phyloP scores from a whole-genome alignment of 2,329 filamentous ascomycete genomes.

The Pestalotiopsis fici region DNA sequence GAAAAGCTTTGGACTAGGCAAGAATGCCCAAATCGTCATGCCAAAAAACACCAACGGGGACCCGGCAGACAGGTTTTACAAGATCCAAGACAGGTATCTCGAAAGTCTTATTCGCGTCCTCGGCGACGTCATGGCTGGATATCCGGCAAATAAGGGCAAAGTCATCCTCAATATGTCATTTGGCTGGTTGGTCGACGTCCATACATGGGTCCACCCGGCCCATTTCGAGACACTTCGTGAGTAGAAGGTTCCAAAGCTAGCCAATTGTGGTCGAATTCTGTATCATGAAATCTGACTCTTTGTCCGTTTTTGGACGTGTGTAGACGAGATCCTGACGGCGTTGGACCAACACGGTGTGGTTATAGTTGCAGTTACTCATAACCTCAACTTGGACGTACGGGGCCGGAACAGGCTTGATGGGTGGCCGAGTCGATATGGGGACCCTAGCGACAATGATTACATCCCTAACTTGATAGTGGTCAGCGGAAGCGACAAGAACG shows the following conservation, averaged over 20 bases:
- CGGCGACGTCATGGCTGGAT: not conserved
- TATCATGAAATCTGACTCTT: too few species aligned
- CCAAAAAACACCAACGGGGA: not conserved
- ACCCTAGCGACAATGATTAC: too few species aligned
- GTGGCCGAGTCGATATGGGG: not conserved
- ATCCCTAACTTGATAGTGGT: not conserved
- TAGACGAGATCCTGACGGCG: not conserved
- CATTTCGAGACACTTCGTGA: not conserved
- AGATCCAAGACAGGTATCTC: not conserved
- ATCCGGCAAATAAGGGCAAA: not conserved
- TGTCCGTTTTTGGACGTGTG: not conserved
- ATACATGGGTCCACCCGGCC: not conserved
- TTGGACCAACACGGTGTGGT: not conserved
- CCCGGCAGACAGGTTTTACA: not conserved
- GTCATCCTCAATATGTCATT: not conserved
- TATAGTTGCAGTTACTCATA: not conserved
- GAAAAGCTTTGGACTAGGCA: not conserved
- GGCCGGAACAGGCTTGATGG: not conserved
- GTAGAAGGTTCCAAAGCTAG: too few species aligned
- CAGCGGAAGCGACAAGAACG: not conserved
- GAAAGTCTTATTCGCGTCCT: not conserved
- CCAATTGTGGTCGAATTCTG: too few species aligned
- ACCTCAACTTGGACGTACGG: not conserved
- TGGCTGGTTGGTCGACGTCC: not conserved
- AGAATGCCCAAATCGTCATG: not conserved